Conservation (phyloP, 2,329 filamentous ascomycete genomes). For the Rachicladosporium sp. region DNA sequence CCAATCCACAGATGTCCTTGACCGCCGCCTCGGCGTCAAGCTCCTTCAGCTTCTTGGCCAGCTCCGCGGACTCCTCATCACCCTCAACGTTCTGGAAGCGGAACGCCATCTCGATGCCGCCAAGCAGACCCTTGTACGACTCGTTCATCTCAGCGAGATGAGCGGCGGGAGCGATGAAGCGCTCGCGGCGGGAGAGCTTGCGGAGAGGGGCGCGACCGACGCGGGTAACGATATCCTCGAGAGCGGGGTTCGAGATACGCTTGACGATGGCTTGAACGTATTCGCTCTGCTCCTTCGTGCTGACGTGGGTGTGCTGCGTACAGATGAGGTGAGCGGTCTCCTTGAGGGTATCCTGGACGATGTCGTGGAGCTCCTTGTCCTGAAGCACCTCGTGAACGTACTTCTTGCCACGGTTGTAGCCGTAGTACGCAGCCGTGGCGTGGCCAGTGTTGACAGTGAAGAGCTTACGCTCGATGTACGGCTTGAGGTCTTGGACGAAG, state of each 20-base stretch:
- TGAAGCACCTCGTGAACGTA: constrained; percentile 82
- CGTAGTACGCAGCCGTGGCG: constrained; percentile 91
- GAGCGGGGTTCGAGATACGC: constrained; percentile 84
- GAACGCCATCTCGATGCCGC: constrained; percentile 80
- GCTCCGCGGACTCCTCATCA: constrained; percentile 77
- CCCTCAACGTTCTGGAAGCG: constrained; percentile 90
- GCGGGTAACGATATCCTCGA: constrained; percentile 87
- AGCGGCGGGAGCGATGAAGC: constrained; percentile 83
- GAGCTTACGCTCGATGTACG: constrained; percentile 98
- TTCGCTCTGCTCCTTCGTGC: constrained; percentile 59
- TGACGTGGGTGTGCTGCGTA: constrained; percentile 67
- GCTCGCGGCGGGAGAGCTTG: constrained; percentile 89
- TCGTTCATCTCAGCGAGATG: constrained; percentile 75
- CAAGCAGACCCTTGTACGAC: constrained; percentile 60
- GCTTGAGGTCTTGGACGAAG: constrained; percentile 81
- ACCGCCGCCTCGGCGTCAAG: constrained; percentile 64
- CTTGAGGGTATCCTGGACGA: constrained; percentile 66
- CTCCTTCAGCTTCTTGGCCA: constrained; percentile 73
- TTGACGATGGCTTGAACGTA: constrained; percentile 89
- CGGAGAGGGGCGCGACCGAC: constrained; percentile 89
- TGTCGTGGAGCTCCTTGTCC: constrained; percentile 64
- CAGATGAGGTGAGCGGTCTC: constrained; percentile 83
- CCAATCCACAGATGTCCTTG: constrained; percentile 68
- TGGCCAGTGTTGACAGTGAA: constrained; percentile 99
- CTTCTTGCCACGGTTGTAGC: constrained; percentile 71